phyloP scores from a whole-genome alignment of 441 rosid species.

The Arabidopsis hybrid region DNA sequence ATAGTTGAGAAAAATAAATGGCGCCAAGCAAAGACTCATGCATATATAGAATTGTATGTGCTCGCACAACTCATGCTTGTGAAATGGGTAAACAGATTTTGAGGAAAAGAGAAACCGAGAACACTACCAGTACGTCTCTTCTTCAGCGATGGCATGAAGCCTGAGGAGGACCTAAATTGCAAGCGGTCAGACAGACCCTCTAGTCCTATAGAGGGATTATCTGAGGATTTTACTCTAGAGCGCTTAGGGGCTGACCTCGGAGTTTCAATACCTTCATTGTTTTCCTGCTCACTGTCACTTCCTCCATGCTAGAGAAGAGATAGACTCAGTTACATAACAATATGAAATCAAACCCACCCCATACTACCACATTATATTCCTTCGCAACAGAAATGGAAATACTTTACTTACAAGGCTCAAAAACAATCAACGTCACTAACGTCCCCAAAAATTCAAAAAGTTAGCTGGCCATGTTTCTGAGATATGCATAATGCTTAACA shows the following conservation, averaged over 20 bases:
- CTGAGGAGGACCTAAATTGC: slow-evolving; percentile 61
- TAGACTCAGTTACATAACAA: slow-evolving; percentile 24
- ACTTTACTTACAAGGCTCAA: slow-evolving; percentile 20
- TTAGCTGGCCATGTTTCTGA: slow-evolving; percentile 22
- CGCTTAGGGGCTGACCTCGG: slow-evolving; percentile 53
- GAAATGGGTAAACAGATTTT: slow-evolving; percentile 27
- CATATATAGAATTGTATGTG: slow-evolving; percentile 23
- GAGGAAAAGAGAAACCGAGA: slow-evolving; percentile 35
- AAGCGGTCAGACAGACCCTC: slow-evolving; percentile 62
- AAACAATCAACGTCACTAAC: slow-evolving; percentile 12
- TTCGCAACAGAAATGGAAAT: slow-evolving; percentile 10
- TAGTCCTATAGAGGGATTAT: slow-evolving; percentile 49
- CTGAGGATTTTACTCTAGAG: slow-evolving; percentile 50
- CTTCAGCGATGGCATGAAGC: slow-evolving; percentile 57
- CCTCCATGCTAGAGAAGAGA: slow-evolving; percentile 54
- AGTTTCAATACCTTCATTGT: slow-evolving; percentile 50
- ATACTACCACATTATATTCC: slow-evolving; percentile 14
- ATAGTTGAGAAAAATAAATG: neutral
- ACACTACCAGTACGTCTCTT: slow-evolving; percentile 60
- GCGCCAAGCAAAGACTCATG: slow-evolving; percentile 34
- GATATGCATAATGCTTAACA: slow-evolving; percentile 15
- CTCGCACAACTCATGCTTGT: slow-evolving; percentile 18
- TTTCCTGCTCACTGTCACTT: slow-evolving; percentile 64
- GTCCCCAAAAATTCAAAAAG: slow-evolving; percentile 16
- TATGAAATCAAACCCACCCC: slow-evolving; percentile 25